Evolutionary conservation across 306 rosid species (phyloP).

Genomic region (Fragaria iinumae): DNA sequence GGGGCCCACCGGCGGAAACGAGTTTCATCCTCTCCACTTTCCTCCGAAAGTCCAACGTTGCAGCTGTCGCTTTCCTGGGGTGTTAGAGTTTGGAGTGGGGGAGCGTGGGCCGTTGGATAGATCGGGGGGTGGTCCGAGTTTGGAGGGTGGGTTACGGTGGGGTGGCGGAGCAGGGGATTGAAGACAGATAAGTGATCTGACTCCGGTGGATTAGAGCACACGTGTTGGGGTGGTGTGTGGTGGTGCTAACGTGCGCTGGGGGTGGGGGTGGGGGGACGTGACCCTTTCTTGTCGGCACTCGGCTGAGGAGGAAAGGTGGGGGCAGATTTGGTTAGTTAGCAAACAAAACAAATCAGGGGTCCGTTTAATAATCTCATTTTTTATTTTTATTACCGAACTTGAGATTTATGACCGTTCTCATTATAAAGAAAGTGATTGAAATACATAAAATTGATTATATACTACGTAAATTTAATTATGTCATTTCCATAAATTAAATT

Average conservation of each 20-base stretch:
- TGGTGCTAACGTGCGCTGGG: constrained; percentile 21
- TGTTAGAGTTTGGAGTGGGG: background rate
- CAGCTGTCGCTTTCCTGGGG: background rate
- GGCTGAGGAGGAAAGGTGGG: background rate
- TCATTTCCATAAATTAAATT: background rate
- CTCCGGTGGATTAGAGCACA: constrained; percentile 6
- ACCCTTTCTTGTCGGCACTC: background rate
- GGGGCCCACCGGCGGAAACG: constrained; percentile 2
- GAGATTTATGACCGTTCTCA: too few relatives aligned
- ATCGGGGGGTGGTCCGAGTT: background rate
- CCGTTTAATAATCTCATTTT: background rate
- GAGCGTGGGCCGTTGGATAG: background rate
- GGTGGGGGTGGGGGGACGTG: background rate
- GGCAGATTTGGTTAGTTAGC: too few relatives aligned
- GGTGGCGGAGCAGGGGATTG: constrained; percentile 2
- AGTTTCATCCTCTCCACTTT: constrained; percentile 9
- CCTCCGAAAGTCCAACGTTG: background rate
- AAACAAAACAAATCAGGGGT: background rate
- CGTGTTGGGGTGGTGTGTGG: background rate
- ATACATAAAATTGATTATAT: background rate
- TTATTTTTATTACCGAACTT: too few relatives aligned
- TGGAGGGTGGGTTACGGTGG: background rate
- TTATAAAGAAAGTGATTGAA: too few relatives aligned
- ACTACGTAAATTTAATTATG: background rate
- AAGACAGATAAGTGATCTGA: background rate